Conservation (phyloP, 2,329 filamentous ascomycete genomes). For the Colletotrichum chrysophilum region DNA sequence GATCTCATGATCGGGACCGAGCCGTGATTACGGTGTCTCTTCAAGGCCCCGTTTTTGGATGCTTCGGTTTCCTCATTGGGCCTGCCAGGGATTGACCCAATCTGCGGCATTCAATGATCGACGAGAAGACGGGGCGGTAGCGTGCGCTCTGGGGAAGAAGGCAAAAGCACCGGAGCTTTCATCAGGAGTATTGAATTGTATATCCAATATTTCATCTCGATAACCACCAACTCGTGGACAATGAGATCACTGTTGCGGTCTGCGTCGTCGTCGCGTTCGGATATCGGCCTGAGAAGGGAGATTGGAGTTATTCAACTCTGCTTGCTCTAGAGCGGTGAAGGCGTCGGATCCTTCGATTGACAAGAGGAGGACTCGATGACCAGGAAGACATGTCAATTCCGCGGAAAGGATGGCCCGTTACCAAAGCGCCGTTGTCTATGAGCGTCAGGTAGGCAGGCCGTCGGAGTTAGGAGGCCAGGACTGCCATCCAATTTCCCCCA, state of each 20-base stretch:
- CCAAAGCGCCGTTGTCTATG: neutral
- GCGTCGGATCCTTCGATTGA: neutral
- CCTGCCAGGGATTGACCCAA: neutral
- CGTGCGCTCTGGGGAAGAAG: constrained; percentile 4
- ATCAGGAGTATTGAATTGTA: neutral
- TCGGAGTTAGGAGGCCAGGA: neutral
- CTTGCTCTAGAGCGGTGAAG: neutral
- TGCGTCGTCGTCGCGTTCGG: neutral
- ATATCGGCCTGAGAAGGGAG: neutral
- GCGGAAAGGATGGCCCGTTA: neutral
- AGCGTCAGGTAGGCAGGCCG: neutral
- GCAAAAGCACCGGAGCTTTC: neutral
- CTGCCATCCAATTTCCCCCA: neutral
- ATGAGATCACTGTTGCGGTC: neutral
- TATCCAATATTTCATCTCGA: constrained; percentile 11
- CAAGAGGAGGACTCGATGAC: neutral
- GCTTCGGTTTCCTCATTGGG: constrained; percentile 7
- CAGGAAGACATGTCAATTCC: neutral
- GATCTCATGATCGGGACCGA: constrained; percentile 9
- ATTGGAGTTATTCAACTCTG: neutral
- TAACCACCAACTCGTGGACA: neutral
- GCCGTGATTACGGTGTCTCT: neutral
- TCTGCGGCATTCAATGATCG: constrained; percentile 20
- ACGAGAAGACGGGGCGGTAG: constrained; percentile 3
- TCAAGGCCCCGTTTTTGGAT: neutral